Conservation (phyloP, 1,284 basidiomycete species). For the Gomphus sp. region DNA sequence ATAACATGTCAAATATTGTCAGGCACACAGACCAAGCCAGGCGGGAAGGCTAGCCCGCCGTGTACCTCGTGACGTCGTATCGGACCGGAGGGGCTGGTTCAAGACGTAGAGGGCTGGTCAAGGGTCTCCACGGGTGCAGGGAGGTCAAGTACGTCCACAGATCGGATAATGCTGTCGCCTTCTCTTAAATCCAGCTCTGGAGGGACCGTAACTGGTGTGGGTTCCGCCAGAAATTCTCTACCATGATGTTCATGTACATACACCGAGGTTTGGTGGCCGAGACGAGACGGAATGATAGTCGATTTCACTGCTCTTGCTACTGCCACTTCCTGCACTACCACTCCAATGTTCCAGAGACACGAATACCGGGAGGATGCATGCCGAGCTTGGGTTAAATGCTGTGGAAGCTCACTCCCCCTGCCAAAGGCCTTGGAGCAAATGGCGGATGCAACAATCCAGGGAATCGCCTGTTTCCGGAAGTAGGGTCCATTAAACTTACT, state of each 20-base stretch:
- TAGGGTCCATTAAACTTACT: background rate
- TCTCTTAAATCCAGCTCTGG: slow-evolving; percentile 1
- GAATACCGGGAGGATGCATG: too few relatives aligned
- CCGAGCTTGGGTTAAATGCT: background rate
- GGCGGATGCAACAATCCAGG: background rate
- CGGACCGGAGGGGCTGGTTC: background rate
- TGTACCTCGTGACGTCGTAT: background rate
- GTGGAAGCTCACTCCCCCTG: background rate
- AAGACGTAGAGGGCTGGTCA: background rate
- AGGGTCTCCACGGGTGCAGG: slow-evolving; percentile 4
- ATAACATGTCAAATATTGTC: too few relatives aligned
- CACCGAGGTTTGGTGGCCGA: background rate
- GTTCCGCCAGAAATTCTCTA: background rate
- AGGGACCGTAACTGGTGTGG: background rate
- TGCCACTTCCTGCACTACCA: slow-evolving; percentile 4
- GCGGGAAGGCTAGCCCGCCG: slow-evolving; percentile 15
- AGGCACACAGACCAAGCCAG: slow-evolving; percentile 15
- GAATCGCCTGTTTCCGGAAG: too few relatives aligned
- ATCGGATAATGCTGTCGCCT: background rate
- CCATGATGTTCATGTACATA: background rate
- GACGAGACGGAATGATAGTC: slow-evolving; percentile 7
- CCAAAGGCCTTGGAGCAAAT: background rate
- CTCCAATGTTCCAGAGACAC: background rate
- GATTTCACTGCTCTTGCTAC: slow-evolving; percentile 3
- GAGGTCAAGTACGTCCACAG: slow-evolving; percentile 8